Percentiles rank a stretch among this genome's conserved stretches.
phyloP scores from a whole-genome alignment of 805 yeast genomes.

The Starmerella bacillaris region DNA sequence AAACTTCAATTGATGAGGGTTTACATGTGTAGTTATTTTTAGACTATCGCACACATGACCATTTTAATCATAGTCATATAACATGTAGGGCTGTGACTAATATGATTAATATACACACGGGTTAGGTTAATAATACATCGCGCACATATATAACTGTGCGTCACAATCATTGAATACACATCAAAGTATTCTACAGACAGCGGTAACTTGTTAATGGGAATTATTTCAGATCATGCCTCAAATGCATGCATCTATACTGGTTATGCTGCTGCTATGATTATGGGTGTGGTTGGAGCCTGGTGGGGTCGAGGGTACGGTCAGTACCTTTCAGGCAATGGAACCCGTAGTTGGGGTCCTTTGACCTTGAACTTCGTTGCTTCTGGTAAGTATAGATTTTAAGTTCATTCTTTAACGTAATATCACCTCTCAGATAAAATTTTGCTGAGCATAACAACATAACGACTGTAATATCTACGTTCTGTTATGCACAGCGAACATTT shows the following conservation, averaged over 20 bases:
- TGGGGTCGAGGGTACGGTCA: slow-evolving; percentile 33
- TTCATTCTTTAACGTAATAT: too few species aligned
- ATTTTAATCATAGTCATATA: too few species aligned
- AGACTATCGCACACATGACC: too few species aligned
- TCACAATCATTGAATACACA: too few species aligned
- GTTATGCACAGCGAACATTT: slow-evolving; percentile 1
- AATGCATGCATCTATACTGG: slow-evolving; percentile 49
- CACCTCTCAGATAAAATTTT: slow-evolving; percentile 1
- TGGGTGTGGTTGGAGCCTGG: slow-evolving; percentile 47
- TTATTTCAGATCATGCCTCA: slow-evolving; percentile 35
- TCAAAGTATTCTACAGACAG: too few species aligned
- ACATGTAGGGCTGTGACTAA: too few species aligned
- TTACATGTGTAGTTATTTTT: too few species aligned
- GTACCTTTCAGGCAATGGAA: slow-evolving; percentile 61
- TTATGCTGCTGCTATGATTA: slow-evolving; percentile 35
- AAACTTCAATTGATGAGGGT: too few species aligned
- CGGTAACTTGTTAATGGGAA: slow-evolving; percentile 25
- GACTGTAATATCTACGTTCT: too few species aligned
- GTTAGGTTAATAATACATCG: too few species aligned
- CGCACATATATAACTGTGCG: too few species aligned
- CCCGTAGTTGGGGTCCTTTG: slow-evolving; percentile 62
- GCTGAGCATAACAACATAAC: slow-evolving; percentile 1
- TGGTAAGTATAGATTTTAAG: slow-evolving; percentile 37
- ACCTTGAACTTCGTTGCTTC: slow-evolving; percentile 82
- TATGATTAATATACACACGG: too few species aligned